Percentiles rank a stretch among this genome's conserved stretches.
Evolutionary conservation across 1,284 basidiomycete genomes (phyloP).

Genomic region (Porodaedalea pini): DNA sequence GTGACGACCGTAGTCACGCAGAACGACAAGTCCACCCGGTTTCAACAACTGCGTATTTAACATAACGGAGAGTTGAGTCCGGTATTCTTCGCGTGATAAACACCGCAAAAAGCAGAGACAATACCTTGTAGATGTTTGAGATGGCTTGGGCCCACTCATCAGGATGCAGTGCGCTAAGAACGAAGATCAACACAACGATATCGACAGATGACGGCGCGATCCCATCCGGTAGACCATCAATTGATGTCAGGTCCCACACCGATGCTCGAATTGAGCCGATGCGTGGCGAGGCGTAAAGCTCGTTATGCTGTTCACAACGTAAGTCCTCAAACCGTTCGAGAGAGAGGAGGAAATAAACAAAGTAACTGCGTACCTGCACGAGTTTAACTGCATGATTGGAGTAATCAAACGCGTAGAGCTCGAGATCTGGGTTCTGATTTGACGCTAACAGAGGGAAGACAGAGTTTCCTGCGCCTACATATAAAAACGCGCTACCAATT

Average conservation of each 20-base stretch:
- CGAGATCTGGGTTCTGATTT: constrained; percentile 80
- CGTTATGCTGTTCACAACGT: constrained; percentile 47
- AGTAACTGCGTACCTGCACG: constrained; percentile 60
- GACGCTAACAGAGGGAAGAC: constrained; percentile 83
- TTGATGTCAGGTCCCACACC: constrained; percentile 89
- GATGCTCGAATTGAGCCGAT: constrained; percentile 73
- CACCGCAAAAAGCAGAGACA: constrained; percentile 18
- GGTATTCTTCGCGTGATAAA: too few species aligned
- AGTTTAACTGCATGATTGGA: constrained; percentile 85
- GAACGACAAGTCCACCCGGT: constrained; percentile 79
- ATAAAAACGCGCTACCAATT: neutral
- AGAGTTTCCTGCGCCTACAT: constrained; percentile 85
- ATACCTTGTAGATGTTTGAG: constrained; percentile 76
- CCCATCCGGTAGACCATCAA: constrained; percentile 56
- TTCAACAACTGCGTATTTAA: constrained; percentile 72
- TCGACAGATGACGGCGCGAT: constrained; percentile 72
- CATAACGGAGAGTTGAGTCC: neutral
- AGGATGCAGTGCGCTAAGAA: constrained; percentile 92
- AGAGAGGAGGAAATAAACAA: neutral
- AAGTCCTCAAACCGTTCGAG: neutral
- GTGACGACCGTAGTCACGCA: constrained; percentile 94
- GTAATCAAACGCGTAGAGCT: constrained; percentile 86
- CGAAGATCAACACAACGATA: constrained; percentile 91
- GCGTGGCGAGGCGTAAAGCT: constrained; percentile 67
- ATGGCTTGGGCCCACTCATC: constrained; percentile 87